A percentile compares a stretch with the other conserved stretches of the same genome.
phyloP scores from a whole-genome alignment of 176 grass and related monocot species.

The Oryza punctata region DNA sequence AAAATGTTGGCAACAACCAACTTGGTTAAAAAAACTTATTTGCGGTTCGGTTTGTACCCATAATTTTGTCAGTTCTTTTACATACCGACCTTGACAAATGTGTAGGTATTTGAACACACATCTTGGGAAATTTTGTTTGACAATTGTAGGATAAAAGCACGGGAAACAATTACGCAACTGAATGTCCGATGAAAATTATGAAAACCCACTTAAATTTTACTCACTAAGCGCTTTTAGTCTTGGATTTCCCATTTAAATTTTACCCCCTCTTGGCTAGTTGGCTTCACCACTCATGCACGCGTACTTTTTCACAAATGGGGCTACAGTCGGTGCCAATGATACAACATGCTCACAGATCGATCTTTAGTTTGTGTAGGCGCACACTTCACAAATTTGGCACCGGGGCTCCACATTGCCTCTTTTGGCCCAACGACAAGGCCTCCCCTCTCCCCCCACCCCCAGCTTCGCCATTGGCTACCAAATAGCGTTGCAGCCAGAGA shows the following conservation, averaged over 20 bases:
- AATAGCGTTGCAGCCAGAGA: neutral
- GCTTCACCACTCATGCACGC: neutral
- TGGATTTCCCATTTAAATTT: neutral
- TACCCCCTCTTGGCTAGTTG: neutral
- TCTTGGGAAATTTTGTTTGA: neutral
- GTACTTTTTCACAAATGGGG: neutral
- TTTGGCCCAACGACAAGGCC: slow-evolving; percentile 19
- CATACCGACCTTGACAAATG: neutral
- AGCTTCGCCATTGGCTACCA: neutral
- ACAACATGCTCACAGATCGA: neutral
- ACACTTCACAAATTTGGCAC: neutral
- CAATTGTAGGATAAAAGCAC: neutral
- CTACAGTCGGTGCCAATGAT: slow-evolving; percentile 1
- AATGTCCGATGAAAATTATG: too few relatives aligned
- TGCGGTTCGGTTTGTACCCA: neutral
- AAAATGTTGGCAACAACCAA: too few relatives aligned
- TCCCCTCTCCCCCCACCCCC: neutral
- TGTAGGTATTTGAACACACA: neutral
- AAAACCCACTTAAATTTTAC: too few relatives aligned
- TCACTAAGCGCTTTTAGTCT: too few relatives aligned
- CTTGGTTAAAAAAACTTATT: too few relatives aligned
- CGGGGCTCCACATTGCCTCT: neutral
- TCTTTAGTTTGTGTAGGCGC: neutral
- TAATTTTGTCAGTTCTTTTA: neutral
- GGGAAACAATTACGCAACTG: too few relatives aligned